These are phyloP conservation scores for Curvularia eragrostidis DNA, from an alignment of 2,329 filamentous ascomycete species.

Conservation along the genomic window DNA sequence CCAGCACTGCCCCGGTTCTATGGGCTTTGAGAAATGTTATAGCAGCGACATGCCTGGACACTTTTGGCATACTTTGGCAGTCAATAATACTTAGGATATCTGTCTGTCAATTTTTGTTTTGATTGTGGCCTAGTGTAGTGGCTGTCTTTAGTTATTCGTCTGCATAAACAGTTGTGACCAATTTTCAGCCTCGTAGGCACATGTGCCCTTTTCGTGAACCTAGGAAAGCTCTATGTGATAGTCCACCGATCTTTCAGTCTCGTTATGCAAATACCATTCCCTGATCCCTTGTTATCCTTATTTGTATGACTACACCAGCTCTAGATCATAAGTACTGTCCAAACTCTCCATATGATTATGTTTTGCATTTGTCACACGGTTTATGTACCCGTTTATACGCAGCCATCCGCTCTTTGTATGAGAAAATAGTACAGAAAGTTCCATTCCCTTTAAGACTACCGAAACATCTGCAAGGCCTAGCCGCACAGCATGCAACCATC, in stretches of 20 bases:
- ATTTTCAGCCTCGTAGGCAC: not conserved
- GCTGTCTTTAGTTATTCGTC: not conserved
- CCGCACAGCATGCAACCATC: not conserved
- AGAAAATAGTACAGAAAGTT: not conserved
- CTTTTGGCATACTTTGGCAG: not conserved
- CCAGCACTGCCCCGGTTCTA: slow-evolving; percentile 10
- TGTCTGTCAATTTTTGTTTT: no score
- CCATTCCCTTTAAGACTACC: not conserved
- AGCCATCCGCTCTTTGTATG: slow-evolving; percentile 1
- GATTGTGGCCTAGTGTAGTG: not conserved
- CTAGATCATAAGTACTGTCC: not conserved
- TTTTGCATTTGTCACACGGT: not conserved
- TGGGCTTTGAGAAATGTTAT: slow-evolving; percentile 4
- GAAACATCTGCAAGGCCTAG: slow-evolving; percentile 3
- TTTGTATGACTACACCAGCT: not conserved
- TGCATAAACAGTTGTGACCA: not conserved
- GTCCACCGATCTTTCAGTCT: not conserved
- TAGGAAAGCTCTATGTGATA: not conserved
- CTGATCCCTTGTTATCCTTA: not conserved
- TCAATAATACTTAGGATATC: not conserved
- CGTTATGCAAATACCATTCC: not conserved
- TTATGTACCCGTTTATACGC: not conserved
- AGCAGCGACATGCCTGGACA: slow-evolving; percentile 11
- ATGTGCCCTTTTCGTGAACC: not conserved
- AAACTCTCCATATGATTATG: not conserved